phyloP scores from a whole-genome alignment of 1,284 basidiomycete species.

The Gymnopus androsaceus region DNA sequence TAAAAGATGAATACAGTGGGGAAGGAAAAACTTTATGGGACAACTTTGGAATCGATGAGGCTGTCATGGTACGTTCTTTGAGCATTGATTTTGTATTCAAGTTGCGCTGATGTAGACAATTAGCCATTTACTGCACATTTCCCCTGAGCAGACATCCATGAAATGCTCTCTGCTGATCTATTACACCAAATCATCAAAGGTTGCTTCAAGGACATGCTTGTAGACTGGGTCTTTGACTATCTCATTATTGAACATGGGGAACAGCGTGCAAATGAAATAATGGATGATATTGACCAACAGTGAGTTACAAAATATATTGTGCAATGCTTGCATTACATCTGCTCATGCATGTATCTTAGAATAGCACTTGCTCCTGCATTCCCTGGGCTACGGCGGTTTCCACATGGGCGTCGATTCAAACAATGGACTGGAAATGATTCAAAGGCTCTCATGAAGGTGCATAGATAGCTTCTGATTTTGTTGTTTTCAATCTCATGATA shows the following conservation, averaged over 20 bases:
- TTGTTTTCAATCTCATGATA: neutral
- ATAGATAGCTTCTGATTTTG: neutral
- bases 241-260: slow-evolving; percentile 20
- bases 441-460: slow-evolving; percentile 33
- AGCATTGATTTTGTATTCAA: neutral
- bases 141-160: slow-evolving; percentile 30
- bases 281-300: slow-evolving; percentile 31
- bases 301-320: slow-evolving; percentile 11
- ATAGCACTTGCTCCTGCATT: slow-evolving; percentile 21
- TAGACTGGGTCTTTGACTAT: slow-evolving; percentile 29
- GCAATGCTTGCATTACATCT: neutral
- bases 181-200: slow-evolving; percentile 39
- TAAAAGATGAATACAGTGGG: slow-evolving; percentile 1
- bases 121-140: slow-evolving; percentile 18
- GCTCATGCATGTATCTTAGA: neutral
- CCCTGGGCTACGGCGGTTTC: slow-evolving; percentile 30
- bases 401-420: slow-evolving; percentile 29
- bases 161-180: slow-evolving; percentile 29
- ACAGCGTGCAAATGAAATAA: slow-evolving; percentile 20
- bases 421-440: slow-evolving; percentile 35
- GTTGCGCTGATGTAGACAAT: too few relatives aligned
- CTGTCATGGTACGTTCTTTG: slow-evolving; percentile 10
- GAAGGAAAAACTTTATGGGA: slow-evolving; percentile 15
- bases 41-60: slow-evolving; percentile 15
- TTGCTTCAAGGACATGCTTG: slow-evolving; percentile 33